Percentiles rank a stretch among this genome's conserved stretches.
Conservation (phyloP, 441 rosid species). For the Metrosideros polymorpha region DNA sequence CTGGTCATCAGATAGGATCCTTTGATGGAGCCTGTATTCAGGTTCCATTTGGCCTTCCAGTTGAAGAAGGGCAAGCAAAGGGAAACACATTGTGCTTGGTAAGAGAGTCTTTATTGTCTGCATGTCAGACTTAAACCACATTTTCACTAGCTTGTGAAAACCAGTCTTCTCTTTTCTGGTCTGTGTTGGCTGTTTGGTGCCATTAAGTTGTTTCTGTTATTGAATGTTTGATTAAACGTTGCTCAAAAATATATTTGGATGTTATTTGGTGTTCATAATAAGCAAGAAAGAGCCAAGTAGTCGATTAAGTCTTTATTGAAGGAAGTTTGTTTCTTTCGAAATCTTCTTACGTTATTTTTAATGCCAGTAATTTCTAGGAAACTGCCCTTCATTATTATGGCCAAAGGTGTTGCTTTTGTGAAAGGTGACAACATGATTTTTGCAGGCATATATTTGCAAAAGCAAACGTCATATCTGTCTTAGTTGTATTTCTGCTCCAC, state of each 20-base stretch:
- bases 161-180: not conserved
- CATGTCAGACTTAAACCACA: not conserved
- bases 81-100: not conserved
- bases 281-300: not conserved
- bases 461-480: not conserved
- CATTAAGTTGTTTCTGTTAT: not conserved
- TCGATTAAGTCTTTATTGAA: not conserved
- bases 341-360: not conserved
- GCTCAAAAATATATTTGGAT: not conserved
- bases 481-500: not conserved
- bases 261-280: not conserved
- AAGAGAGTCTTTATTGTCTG: not conserved
- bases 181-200: not conserved
- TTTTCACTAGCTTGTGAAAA: not conserved
- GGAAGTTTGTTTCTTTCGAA: not conserved
- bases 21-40: constrained; percentile 11
- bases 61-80: constrained; percentile 2
- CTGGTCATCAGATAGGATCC: not conserved
- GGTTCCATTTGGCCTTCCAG: constrained; percentile 14
- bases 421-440: not conserved
- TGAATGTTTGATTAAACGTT: not conserved
- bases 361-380: not conserved
- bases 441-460: not conserved
- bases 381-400: not conserved
- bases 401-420: not conserved